Evolutionary conservation across 352 stramenopile genomes (phyloP), one percentile per base, ranked within the genome.

Genomic region (Pythium periplocum): DNA sequence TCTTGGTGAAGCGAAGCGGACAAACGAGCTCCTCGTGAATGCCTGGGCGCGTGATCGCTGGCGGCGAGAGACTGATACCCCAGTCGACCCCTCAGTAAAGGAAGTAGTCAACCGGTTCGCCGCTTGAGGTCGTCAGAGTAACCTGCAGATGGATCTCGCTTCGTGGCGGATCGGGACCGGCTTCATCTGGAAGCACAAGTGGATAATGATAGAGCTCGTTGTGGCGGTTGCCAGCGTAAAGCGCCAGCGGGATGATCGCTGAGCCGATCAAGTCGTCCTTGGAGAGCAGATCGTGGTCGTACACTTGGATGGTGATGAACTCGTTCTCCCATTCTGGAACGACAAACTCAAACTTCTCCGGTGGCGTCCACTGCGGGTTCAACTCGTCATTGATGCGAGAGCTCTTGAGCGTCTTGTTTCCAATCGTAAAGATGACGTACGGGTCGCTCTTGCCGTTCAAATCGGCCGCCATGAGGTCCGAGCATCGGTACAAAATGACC

Each of bases 271-370:
- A 66, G 56, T 92, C 78, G 58, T 90, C 81, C 38, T 67, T 63
- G n/a, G 57, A 73, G 35, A 86, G 71, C 12, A 69, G 66, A 51
- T 88, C 78, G 69, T 91, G 78, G 66, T 91, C 76, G 59, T 72
- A 89, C 34, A 91, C 81, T 17, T 86, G 64, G 37, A 81, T 73
- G 12, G 85, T 49, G 33, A 92, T 59, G 45, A 86, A 87, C 55
- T 85, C 51, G 59, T 69, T 71, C 61, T 87, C 68, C 68, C 70
- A 86, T 49, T 85, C 67, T 17, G 68, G 56, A 38, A 92, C 37
- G 48, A 73, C 57, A 57, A 90, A 87, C 61, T 88, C 63, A 53
- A 92, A 92, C 54, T 79, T 84, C 55, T 90, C 81, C 8, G 79
- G 72, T 34, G 79, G 76, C 6, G 66, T 70, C 81, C 81, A 92